These are phyloP conservation scores for Dryadomyces sulphureus DNA, from an alignment of 2,329 filamentous ascomycete species.

Conservation along the genomic window DNA sequence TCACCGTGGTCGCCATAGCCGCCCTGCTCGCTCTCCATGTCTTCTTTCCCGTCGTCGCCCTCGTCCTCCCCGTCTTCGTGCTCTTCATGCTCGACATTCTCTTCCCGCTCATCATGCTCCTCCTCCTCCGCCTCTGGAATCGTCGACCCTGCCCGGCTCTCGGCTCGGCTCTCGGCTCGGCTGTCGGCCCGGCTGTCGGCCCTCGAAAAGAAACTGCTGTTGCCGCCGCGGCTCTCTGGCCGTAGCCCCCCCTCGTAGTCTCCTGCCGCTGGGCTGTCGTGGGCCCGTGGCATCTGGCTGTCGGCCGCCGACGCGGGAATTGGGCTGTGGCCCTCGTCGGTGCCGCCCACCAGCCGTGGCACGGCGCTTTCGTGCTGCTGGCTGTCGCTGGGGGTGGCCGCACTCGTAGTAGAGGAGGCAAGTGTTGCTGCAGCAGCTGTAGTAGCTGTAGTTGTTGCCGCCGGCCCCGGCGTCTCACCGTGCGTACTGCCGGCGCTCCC, in stretches of 20 bases:
- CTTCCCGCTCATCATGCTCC: too few species aligned
- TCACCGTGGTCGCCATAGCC: too few species aligned
- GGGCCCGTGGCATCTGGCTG: neutral
- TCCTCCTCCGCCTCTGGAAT: too few species aligned
- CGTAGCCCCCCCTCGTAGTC: conserved; percentile 19
- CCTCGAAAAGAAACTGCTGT: conserved; percentile 23
- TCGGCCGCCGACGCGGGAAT: conserved; percentile 4
- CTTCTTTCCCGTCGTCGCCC: too few species aligned
- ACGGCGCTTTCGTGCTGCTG: neutral
- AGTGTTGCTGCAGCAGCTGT: too few species aligned
- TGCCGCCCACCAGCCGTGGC: neutral
- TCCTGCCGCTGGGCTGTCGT: conserved; percentile 1
- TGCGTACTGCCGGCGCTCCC: neutral
- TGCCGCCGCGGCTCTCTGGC: conserved; percentile 12
- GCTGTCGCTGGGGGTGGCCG: too few species aligned
- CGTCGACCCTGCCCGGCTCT: neutral
- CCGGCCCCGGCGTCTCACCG: too few species aligned
- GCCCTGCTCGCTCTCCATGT: too few species aligned
- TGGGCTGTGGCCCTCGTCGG: conserved; percentile 21
- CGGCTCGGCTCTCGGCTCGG: conserved; percentile 14
- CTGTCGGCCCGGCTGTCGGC: conserved; percentile 22
- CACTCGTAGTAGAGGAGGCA: too few species aligned
- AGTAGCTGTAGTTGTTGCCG: neutral
- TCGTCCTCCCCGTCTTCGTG: conserved; percentile 11
- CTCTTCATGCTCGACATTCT: neutral